A percentile compares a stretch with the other conserved stretches of the same genome.
Conservation (phyloP, 768 basidiomycete genomes). For the Termitomyces sp. region DNA sequence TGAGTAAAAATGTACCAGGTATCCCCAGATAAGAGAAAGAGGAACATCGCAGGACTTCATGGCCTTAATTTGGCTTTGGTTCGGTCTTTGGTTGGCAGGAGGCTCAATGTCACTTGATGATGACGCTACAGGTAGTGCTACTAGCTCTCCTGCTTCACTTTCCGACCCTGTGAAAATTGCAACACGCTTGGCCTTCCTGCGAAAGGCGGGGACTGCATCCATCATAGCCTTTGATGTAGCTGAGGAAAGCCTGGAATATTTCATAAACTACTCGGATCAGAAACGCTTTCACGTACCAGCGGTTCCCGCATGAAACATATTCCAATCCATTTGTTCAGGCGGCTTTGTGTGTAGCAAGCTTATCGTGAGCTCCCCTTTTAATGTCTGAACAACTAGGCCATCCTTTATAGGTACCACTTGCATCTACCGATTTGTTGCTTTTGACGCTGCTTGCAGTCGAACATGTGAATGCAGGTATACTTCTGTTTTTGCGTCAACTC, state of each 20-base stretch:
- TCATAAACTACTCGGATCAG: not conserved
- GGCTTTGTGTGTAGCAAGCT: constrained; percentile 53
- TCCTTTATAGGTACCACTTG: constrained; percentile 46
- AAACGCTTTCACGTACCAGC: constrained; percentile 32
- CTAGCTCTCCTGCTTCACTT: not conserved
- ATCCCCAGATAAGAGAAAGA: constrained; percentile 64
- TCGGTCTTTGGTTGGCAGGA: constrained; percentile 24
- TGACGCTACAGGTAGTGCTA: not conserved
- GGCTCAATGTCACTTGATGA: not conserved
- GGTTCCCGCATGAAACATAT: constrained; percentile 57
- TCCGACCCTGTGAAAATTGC: constrained; percentile 39
- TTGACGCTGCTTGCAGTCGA: constrained; percentile 53
- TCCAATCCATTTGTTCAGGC: constrained; percentile 60
- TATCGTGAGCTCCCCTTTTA: constrained; percentile 49
- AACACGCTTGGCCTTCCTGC: constrained; percentile 36
- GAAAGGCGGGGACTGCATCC: constrained; percentile 50
- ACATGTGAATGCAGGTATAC: constrained; percentile 64
- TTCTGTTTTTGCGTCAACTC: constrained; percentile 45
- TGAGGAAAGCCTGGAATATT: constrained; percentile 16
- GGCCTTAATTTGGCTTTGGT: constrained; percentile 50
- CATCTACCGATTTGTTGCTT: constrained; percentile 44
- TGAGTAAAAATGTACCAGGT: constrained; percentile 36
- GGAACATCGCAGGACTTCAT: constrained; percentile 37
- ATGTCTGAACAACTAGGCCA: constrained; percentile 50
- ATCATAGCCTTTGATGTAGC: constrained; percentile 64